Base-by-base conservation (phyloP, 768 basidiomycete genomes). In the Termitomyces sp. region DNA sequence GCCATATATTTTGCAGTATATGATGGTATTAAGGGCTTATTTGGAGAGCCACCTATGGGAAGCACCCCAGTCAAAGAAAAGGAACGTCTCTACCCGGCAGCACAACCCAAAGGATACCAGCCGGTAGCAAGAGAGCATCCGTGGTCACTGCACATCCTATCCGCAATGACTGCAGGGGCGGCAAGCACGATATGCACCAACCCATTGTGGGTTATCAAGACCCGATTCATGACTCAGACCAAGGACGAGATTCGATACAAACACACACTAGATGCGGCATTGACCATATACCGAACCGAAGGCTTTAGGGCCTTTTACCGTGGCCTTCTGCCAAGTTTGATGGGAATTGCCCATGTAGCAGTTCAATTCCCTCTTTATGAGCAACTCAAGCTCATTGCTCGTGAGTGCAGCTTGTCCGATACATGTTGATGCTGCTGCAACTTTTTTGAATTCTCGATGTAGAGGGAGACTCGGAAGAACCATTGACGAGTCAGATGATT, bases 1-100 rank as follows among this genome's bases (percentile, higher is more conserved):
- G 97, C 95, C 31, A 98, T 98, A 67, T 98, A 98, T 74, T 98
- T 98, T 74, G 87, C 94, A 25, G 94, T 98, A 31, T 98, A 98
- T 76, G 97, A 99, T 76, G 87, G 91, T 61, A 91, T 98, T 76
- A 98, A 98, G 81, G 83, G 83, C 14, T 76, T 80, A 52, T 91
- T 94, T 70, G 92, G 93, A 25, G 86, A 86, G 66, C 77, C 81
- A 38, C 85, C 87, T 5, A 75, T 83, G 20, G 83, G 71, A 61
- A 71, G 56, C 55, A 66, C 15, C n/a, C 55, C 57, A 58, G 65
- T 55, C 57, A 56, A 43, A 42, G 66, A 66, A 11, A 60, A 56
- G 66, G 83, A 86, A 36, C 77, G 82, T 62, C 76, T 92, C 55
- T 91, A 92, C 69, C 91, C 91, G 29, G 92, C 92, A 20, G 85